phyloP scores from a whole-genome alignment of 257 asterid genomes.

The Cinchona pubescens region DNA sequence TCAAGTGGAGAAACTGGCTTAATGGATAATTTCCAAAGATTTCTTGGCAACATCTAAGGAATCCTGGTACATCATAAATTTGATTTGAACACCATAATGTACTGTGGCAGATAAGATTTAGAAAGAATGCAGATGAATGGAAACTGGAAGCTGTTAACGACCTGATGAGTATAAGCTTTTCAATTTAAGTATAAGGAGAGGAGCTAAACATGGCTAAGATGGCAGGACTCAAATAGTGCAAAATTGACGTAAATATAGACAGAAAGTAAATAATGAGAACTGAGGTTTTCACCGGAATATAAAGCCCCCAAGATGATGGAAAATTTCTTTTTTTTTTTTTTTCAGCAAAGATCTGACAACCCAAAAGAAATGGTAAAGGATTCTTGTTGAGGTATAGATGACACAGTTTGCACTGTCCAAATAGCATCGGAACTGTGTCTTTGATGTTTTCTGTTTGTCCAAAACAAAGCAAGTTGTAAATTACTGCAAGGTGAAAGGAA shows the following conservation, averaged over 20 bases:
- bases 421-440: conserved; percentile 1
- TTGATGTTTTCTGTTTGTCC: not conserved
- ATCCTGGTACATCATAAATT: not conserved
- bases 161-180: not conserved
- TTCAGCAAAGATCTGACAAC: not conserved
- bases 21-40: too few relatives aligned
- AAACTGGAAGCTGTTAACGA: not conserved
- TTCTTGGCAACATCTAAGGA: too few relatives aligned
- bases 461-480: not conserved
- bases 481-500: not conserved
- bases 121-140: not conserved
- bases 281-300: not conserved
- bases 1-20: too few relatives aligned
- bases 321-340: not conserved
- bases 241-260: not conserved
- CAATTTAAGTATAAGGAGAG: not conserved
- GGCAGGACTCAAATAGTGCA: not conserved
- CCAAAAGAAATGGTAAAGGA: not conserved
- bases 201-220: not conserved
- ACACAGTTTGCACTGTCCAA: not conserved
- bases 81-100: too few relatives aligned
- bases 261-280: not conserved
- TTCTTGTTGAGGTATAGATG: not conserved
- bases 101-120: not conserved
- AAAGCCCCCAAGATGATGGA: not conserved